phyloP scores from a whole-genome alignment of 2,329 filamentous ascomycete genomes.

The Elsinoe necatrix region DNA sequence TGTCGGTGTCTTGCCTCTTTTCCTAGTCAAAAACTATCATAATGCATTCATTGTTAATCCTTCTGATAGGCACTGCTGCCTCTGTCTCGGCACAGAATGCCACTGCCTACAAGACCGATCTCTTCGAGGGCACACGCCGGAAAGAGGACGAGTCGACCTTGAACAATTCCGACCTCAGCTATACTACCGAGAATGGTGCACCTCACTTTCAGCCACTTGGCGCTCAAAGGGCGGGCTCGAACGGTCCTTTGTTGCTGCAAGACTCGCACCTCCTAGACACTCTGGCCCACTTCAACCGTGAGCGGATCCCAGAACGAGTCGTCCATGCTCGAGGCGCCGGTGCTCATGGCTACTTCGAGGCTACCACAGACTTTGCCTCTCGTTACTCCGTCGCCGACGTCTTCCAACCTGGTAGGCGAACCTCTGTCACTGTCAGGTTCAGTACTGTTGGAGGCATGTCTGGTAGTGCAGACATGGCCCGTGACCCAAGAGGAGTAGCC shows the following conservation, averaged over 20 bases:
- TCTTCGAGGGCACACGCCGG: conserved; percentile 24
- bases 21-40: background rate
- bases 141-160: conserved; percentile 22
- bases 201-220: conserved; percentile 26
- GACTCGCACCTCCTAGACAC: conserved; percentile 58
- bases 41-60: background rate
- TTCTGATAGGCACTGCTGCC: background rate
- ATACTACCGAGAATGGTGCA: conserved; percentile 26
- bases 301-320: conserved; percentile 51
- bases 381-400: conserved; percentile 25
- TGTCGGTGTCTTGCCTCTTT: background rate
- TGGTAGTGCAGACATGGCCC: conserved; percentile 61
- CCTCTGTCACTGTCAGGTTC: conserved; percentile 59
- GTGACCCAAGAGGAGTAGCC: conserved; percentile 64
- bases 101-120: conserved; percentile 22
- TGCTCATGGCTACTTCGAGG: conserved; percentile 41
- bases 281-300: conserved; percentile 52
- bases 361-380: conserved; percentile 47
- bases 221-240: conserved; percentile 42
- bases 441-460: conserved; percentile 69
- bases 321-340: conserved; percentile 23
- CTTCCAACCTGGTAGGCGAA: conserved; percentile 57
- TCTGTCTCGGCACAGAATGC: background rate
- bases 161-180: conserved; percentile 26
- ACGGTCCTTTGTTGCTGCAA: conserved; percentile 54